Evolutionary conservation across 257 asterid species (phyloP), one percentile per base, ranked within the genome.

Genomic region (Ilex aquifolium): DNA sequence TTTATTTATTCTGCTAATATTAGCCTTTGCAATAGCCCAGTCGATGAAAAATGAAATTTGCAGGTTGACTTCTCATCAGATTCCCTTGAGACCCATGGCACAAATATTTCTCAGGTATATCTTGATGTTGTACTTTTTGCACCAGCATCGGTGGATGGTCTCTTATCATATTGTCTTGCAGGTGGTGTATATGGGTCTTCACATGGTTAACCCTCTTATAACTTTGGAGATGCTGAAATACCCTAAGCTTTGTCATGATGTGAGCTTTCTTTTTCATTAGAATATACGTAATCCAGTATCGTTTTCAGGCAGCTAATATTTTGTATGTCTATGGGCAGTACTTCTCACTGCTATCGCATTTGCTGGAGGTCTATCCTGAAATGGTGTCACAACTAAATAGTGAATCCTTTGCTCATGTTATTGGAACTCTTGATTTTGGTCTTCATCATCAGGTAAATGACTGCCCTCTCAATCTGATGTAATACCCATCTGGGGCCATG

Each of bases 351-450:
- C 76, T 89, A 66, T 89, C 99, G 32, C 95, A 92, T 79, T 66
- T 89, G 95, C 81, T 92, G 91, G 97, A 87, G 83, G 93, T 87
- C 52, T 92, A 92, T 76, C 99, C 99, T 56, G 97, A 92, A 78
- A 76, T 81, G 78, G 75, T 87, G 32, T 78, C 83, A 61, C 91
- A 82, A 68, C 69, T 92, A 60, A 85, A 75, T 50, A 66, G 59
- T 39, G 96, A 89, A 70, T 89, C 96, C 65, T 85, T 83, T 30
- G 77, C 69, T 69, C 95, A 77, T 80, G 81, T 92, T 71, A 65
- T 79, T 70, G 91, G 86, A 68, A 83, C 95, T 70, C 84, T 92
- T 77, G 95, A 85, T 56, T 87, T 83, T 46, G 99, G 96, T 64
- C 86, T 92, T 77, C 92, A 61, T 55, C 89, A 87, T 77, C 96